Evolutionary conservation across 2,329 filamentous ascomycete genomes (phyloP).

Genomic region (Teratosphaeria zuluensis): DNA sequence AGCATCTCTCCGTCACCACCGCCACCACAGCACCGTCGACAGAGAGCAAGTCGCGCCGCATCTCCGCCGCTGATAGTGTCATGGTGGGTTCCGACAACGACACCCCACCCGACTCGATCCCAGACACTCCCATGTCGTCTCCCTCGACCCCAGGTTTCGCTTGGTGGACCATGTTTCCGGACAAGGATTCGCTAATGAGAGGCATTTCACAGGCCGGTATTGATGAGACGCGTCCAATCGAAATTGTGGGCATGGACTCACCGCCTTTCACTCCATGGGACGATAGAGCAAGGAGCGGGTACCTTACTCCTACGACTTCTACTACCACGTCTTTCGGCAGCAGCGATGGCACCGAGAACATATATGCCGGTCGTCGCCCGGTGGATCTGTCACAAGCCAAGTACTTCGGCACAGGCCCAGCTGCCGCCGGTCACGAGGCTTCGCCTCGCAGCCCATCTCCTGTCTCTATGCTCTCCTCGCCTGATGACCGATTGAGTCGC

Average conservation of each 20-base stretch:
- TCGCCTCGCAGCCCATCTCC: background rate
- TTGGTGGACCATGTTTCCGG: background rate
- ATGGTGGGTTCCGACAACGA: background rate
- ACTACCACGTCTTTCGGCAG: background rate
- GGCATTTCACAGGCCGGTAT: background rate
- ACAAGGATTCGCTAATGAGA: background rate
- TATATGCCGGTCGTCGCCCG: constrained; percentile 1
- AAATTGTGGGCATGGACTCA: constrained; percentile 18
- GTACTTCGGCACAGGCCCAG: background rate
- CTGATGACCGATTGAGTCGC: background rate
- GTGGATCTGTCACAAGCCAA: background rate
- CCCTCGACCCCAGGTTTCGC: background rate
- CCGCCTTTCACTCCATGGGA: constrained; percentile 24
- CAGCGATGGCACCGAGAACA: background rate
- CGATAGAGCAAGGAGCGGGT: constrained; percentile 7
- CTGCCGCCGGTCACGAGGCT: background rate
- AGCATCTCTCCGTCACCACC: background rate
- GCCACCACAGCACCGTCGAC: background rate
- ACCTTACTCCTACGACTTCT: constrained; percentile 11
- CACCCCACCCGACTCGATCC: background rate
- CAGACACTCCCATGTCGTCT: background rate
- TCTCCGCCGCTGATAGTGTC: background rate
- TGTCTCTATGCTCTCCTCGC: background rate
- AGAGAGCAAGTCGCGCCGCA: background rate
- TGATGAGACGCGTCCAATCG: background rate